Evolutionary conservation across 257 asterid genomes (phyloP).

Genomic region (Solanum sejunctum): DNA sequence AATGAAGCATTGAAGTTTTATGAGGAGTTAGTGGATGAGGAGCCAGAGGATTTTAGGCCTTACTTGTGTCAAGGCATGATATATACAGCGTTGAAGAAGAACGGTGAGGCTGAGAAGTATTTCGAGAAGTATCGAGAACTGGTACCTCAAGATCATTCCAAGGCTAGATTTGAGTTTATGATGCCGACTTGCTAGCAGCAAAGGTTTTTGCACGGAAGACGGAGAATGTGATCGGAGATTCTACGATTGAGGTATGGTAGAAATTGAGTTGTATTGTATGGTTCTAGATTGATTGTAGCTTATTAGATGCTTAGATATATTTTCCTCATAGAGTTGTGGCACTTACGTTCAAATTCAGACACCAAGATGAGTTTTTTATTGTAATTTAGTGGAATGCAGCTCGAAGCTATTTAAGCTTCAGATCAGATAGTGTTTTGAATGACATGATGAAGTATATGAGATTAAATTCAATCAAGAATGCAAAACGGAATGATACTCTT

Average conservation of each 20-base stretch:
- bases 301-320: background rate
- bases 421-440: background rate
- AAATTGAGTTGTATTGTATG: background rate
- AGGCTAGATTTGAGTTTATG: constrained; percentile 47
- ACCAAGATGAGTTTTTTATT: background rate
- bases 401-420: background rate
- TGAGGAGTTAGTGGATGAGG: constrained; percentile 64
- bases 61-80: constrained; percentile 84
- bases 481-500: background rate
- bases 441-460: background rate
- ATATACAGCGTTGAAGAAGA: constrained; percentile 60
- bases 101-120: constrained; percentile 62
- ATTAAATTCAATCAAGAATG: background rate
- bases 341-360: background rate
- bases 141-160: constrained; percentile 75
- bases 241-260: background rate
- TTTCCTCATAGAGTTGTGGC: background rate
- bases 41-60: constrained; percentile 90
- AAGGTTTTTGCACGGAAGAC: constrained; percentile 29
- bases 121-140: constrained; percentile 69
- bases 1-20: constrained; percentile 56
- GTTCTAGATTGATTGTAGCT: background rate
- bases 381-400: background rate
- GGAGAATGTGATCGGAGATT: background rate
- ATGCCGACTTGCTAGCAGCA: constrained; percentile 69